A percentile compares a stretch with the other conserved stretches of the same genome.
phyloP scores from a whole-genome alignment of 2,329 filamentous ascomycete genomes.

The Claviceps sorghi region DNA sequence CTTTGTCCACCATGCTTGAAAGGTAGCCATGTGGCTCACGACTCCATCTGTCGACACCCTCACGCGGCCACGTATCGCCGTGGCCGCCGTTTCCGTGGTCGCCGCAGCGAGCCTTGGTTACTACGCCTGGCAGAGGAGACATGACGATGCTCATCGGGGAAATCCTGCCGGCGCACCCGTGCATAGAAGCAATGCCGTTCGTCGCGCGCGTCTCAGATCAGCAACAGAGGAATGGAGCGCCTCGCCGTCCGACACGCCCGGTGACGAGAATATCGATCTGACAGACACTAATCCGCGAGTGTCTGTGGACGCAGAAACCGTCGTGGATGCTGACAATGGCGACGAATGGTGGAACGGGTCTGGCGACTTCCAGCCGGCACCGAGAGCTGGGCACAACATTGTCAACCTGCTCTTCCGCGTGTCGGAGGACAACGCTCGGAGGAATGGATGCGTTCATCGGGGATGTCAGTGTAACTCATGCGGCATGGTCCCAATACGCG shows the following conservation, averaged over 20 bases:
- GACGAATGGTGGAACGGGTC: slow-evolving; percentile 40
- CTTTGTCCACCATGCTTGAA: slow-evolving; percentile 16
- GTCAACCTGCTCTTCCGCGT: slow-evolving; percentile 80
- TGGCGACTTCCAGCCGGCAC: slow-evolving; percentile 23
- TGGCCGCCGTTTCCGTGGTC: slow-evolving; percentile 40
- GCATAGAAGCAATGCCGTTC: slow-evolving; percentile 54
- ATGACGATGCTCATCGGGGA: slow-evolving; percentile 11
- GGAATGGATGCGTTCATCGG: slow-evolving; percentile 81
- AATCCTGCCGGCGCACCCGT: slow-evolving; percentile 24
- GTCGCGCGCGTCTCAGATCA: slow-evolving; percentile 28
- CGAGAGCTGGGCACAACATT: slow-evolving; percentile 58
- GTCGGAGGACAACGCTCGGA: slow-evolving; percentile 77
- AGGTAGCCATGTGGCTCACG: slow-evolving; percentile 31
- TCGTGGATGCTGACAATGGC: slow-evolving; percentile 23
- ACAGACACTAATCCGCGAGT: slow-evolving; percentile 11
- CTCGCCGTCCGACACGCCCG: slow-evolving; percentile 25
- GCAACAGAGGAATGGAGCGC: slow-evolving; percentile 24
- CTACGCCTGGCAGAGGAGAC: slow-evolving; percentile 34
- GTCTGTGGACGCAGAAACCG: slow-evolving; percentile 23
- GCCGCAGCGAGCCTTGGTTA: slow-evolving; percentile 44
- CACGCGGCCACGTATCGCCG: slow-evolving; percentile 37
- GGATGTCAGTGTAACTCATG: slow-evolving; percentile 89
- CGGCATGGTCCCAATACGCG: slow-evolving; percentile 74
- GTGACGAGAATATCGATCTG: slow-evolving; percentile 30
- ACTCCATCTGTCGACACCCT: slow-evolving; percentile 38